Percentiles rank a stretch among this genome's conserved stretches.
These are phyloP conservation scores for Eragrostis tef DNA, from an alignment of 202 grass and related monocot species.

Conservation along the genomic window DNA sequence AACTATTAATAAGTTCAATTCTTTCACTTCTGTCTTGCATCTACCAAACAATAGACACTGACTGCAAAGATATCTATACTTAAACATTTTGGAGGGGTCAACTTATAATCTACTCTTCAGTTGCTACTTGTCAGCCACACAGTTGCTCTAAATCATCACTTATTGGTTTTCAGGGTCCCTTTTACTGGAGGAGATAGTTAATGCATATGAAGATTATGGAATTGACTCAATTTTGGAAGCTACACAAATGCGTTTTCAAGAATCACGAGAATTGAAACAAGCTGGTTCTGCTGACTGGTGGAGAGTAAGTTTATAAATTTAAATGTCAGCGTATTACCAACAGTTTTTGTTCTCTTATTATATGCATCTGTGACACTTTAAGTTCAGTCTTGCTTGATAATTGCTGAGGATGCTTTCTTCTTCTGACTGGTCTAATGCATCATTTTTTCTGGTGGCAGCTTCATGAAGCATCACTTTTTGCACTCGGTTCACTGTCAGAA, in stretches of 20 bases:
- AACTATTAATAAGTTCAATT: background rate
- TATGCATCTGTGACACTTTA: background rate
- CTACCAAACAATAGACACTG: conserved; percentile 11
- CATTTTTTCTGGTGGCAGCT: conserved; percentile 66
- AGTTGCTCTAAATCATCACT: conserved; percentile 27
- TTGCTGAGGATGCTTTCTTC: conserved; percentile 32
- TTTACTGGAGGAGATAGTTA: conserved; percentile 90
- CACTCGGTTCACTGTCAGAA: conserved; percentile 87
- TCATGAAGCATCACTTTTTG: conserved; percentile 92
- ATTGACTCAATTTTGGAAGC: conserved; percentile 75
- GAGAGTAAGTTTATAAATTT: conserved; percentile 67
- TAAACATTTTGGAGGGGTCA: background rate
- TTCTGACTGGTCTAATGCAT: conserved; percentile 32
- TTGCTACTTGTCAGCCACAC: conserved; percentile 12
- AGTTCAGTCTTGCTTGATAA: conserved; percentile 23
- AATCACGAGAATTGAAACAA: conserved; percentile 77
- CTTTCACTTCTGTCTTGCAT: conserved; percentile 1
- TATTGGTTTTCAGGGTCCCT: conserved; percentile 68
- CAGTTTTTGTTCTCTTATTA: background rate
- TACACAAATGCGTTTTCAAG: conserved; percentile 62
- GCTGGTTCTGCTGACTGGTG: conserved; percentile 87
- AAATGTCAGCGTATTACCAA: conserved; percentile 19
- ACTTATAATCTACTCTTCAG: background rate
- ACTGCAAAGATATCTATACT: conserved; percentile 7
- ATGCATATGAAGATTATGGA: conserved; percentile 70